Evolutionary conservation across 2,329 filamentous ascomycete genomes (phyloP).

Genomic region (Diaporthe sp.): DNA sequence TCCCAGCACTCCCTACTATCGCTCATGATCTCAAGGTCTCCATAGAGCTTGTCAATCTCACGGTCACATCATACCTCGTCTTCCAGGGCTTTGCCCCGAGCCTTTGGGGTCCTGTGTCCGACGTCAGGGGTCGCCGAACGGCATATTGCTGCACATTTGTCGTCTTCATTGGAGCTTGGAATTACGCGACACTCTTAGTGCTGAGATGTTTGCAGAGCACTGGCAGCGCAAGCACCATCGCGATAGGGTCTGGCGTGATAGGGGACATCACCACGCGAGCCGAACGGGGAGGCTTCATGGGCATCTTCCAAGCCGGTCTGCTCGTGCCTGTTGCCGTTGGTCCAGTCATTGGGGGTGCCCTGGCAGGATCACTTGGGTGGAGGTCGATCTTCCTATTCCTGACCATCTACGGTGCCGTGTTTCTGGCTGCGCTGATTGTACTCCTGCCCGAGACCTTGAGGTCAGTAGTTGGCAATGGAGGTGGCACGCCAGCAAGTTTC

Average conservation of each 20-base stretch:
- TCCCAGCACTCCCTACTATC: conserved; percentile 64
- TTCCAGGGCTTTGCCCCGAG: conserved; percentile 71
- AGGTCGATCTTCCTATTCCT: conserved; percentile 67
- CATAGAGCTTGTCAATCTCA: conserved; percentile 60
- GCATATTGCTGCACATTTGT: conserved; percentile 67
- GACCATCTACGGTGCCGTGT: conserved; percentile 52
- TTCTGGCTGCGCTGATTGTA: conserved; percentile 54
- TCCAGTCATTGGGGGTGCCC: conserved; percentile 64
- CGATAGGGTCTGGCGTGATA: conserved; percentile 70
- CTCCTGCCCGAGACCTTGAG: conserved; percentile 61
- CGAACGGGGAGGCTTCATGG: conserved; percentile 73
- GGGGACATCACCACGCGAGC: conserved; percentile 73
- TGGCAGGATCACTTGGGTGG: conserved; percentile 65
- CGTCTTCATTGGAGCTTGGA: conserved; percentile 67
- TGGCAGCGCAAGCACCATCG: conserved; percentile 71
- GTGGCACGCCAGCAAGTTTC: conserved; percentile 52
- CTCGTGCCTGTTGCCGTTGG: conserved; percentile 58
- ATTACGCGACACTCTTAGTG: conserved; percentile 64
- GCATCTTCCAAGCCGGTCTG: conserved; percentile 61
- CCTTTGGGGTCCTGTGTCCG: conserved; percentile 64
- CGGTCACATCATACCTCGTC: conserved; percentile 69
- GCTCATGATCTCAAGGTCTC: conserved; percentile 62
- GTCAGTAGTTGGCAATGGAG: conserved; percentile 59
- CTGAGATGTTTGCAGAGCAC: conserved; percentile 69
- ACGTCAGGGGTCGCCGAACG: conserved; percentile 65